Evolutionary conservation across 106 monocot species (phyloP).

Genomic region (Allium fistulosum): DNA sequence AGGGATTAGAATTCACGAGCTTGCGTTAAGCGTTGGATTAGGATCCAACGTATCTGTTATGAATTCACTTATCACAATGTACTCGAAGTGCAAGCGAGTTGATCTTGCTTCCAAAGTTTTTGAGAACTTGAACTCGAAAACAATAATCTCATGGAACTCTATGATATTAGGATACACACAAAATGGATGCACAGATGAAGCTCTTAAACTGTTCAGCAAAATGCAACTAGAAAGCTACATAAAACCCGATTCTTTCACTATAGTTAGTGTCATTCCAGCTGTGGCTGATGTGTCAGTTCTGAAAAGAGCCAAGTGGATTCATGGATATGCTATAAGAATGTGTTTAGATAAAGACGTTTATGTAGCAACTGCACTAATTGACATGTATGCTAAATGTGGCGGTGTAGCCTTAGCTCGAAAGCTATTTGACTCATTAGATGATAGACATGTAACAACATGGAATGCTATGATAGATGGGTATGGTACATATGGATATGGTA

Average conservation of each 20-base stretch:
- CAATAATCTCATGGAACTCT: slow-evolving; percentile 72
- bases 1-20: slow-evolving; percentile 42
- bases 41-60: slow-evolving; percentile 30
- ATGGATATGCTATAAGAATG: slow-evolving; percentile 42
- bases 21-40: slow-evolving; percentile 34
- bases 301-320: slow-evolving; percentile 54
- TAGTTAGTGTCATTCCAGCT: slow-evolving; percentile 62
- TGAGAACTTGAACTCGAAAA: slow-evolving; percentile 27
- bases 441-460: slow-evolving; percentile 53
- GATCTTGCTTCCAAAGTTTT: slow-evolving; percentile 51
- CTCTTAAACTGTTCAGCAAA: slow-evolving; percentile 37
- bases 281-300: slow-evolving; percentile 41
- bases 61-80: slow-evolving; percentile 81
- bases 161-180: slow-evolving; percentile 73
- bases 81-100: slow-evolving; percentile 56
- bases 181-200: slow-evolving; percentile 28
- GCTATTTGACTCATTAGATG: slow-evolving; percentile 36
- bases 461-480: slow-evolving; percentile 86
- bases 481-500: slow-evolving; percentile 54
- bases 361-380: slow-evolving; percentile 57
- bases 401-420: slow-evolving; percentile 22
- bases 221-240: slow-evolving; percentile 25
- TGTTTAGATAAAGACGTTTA: slow-evolving; percentile 36
- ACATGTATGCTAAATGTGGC: slow-evolving; percentile 70
- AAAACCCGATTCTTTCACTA: slow-evolving; percentile 53